Conservation (phyloP, 805 yeast species). For the Kodamaea kaohsiungensis region DNA sequence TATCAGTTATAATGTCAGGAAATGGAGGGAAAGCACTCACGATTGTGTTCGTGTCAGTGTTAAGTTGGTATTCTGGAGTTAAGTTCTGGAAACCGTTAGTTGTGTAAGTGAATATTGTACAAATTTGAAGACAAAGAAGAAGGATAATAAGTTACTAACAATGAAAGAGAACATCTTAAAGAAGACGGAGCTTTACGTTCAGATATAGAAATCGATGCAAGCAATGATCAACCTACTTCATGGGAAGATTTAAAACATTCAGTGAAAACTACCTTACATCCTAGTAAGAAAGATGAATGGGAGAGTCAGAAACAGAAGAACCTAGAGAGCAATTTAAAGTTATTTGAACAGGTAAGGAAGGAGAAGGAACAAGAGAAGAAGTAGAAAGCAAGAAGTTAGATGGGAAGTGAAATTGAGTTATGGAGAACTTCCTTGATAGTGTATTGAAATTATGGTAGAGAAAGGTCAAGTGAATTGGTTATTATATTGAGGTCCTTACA, state of each 20-base stretch:
- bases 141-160: slow-evolving; percentile 7
- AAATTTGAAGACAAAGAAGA: not conserved
- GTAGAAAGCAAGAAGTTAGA: not conserved
- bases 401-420: not conserved
- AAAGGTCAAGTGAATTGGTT: not conserved
- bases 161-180: slow-evolving; percentile 54
- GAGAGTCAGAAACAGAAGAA: slow-evolving; percentile 12
- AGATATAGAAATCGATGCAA: slow-evolving; percentile 52
- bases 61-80: slow-evolving; percentile 51
- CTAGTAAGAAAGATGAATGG: slow-evolving; percentile 15
- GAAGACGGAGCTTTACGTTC: slow-evolving; percentile 65
- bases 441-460: not conserved
- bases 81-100: slow-evolving; percentile 75
- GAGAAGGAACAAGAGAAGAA: slow-evolving; percentile 11
- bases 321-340: slow-evolving; percentile 9
- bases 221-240: slow-evolving; percentile 33
- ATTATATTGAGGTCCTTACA: no score
- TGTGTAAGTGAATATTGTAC: slow-evolving; percentile 44
- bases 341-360: slow-evolving; percentile 11
- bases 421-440: no score
- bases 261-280: slow-evolving; percentile 33
- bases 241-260: slow-evolving; percentile 39
- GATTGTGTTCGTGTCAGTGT: slow-evolving; percentile 22
- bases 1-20: slow-evolving; percentile 5
- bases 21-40: slow-evolving; percentile 26